Evolutionary conservation across 108 stramenopile species (phyloP).

Genomic region (Parmales sp.): DNA sequence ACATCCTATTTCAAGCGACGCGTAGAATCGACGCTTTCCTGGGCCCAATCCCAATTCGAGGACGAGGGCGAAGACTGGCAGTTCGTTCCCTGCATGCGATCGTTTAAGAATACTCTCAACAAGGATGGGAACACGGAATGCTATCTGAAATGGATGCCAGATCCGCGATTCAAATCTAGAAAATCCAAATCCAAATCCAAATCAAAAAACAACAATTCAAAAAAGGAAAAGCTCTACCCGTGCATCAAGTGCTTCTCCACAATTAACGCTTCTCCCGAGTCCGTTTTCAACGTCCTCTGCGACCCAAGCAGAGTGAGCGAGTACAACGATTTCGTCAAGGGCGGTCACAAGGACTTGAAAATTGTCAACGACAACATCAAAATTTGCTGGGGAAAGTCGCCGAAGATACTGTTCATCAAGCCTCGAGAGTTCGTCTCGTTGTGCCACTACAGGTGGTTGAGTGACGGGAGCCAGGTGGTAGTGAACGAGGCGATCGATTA

Average conservation of each 20-base stretch:
- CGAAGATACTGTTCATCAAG: conserved; percentile 68
- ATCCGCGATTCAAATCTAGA: conserved; percentile 45
- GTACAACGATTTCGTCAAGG: conserved; percentile 65
- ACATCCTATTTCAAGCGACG: too few relatives aligned
- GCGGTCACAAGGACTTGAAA: conserved; percentile 48
- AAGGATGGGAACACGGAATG: conserved; percentile 42
- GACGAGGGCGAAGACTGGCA: conserved; percentile 58
- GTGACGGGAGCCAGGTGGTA: conserved; percentile 64
- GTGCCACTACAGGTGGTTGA: conserved; percentile 68
- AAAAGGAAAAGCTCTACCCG: conserved; percentile 49
- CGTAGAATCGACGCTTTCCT: too few relatives aligned
- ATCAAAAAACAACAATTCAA: neutral
- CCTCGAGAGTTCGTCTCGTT: conserved; percentile 71
- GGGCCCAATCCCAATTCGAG: too few relatives aligned
- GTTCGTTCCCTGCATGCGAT: conserved; percentile 51
- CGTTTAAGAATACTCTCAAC: conserved; percentile 49
- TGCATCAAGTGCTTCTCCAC: conserved; percentile 55
- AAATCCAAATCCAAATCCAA: conserved; percentile 30
- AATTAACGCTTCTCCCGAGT: conserved; percentile 69
- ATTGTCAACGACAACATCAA: conserved; percentile 48
- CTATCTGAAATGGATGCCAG: conserved; percentile 72
- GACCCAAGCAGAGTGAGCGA: conserved; percentile 39
- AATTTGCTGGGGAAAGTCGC: conserved; percentile 61
- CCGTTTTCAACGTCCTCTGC: conserved; percentile 61
- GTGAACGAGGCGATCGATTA: conserved; percentile 74